These are phyloP conservation scores for Rosa multiflora DNA, from an alignment of 306 rosid species.

Conservation along the genomic window DNA sequence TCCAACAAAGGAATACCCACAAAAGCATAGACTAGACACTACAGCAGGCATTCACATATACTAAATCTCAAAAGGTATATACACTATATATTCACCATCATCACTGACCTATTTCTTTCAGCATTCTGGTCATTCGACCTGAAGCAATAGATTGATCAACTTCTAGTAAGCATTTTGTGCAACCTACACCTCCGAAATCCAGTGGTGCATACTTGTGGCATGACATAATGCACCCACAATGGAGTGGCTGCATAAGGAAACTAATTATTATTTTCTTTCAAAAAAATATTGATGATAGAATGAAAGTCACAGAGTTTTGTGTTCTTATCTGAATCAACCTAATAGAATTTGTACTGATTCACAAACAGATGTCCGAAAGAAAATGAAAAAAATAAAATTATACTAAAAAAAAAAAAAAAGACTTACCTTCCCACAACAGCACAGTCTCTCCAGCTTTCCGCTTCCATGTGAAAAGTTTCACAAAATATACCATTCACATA, in stretches of 20 bases:
- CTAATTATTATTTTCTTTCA: neutral
- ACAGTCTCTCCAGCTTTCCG: slow-evolving; percentile 37
- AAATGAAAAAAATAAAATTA: neutral
- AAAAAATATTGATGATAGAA: neutral
- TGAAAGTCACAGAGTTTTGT: neutral
- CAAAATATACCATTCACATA: slow-evolving; percentile 28
- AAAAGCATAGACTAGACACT: neutral
- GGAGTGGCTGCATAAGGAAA: slow-evolving; percentile 28
- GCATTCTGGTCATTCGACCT: slow-evolving; percentile 3
- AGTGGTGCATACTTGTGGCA: neutral
- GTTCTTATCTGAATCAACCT: neutral
- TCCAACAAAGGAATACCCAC: neutral
- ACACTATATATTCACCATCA: slow-evolving; percentile 8
- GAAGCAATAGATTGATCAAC: neutral
- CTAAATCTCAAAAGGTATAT: neutral
- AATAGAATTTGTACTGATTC: neutral
- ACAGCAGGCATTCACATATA: neutral
- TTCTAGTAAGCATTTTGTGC: slow-evolving; percentile 21
- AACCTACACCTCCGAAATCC: slow-evolving; percentile 28
- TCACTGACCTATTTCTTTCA: neutral
- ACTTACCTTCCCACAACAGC: slow-evolving; percentile 32
- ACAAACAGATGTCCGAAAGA: neutral
- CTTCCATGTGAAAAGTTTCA: slow-evolving; percentile 22
- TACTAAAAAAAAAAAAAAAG: neutral
- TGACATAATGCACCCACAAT: slow-evolving; percentile 37